These are phyloP conservation scores for Colletotrichum melonis DNA, from an alignment of 2,329 filamentous ascomycete genomes.

Conservation along the genomic window DNA sequence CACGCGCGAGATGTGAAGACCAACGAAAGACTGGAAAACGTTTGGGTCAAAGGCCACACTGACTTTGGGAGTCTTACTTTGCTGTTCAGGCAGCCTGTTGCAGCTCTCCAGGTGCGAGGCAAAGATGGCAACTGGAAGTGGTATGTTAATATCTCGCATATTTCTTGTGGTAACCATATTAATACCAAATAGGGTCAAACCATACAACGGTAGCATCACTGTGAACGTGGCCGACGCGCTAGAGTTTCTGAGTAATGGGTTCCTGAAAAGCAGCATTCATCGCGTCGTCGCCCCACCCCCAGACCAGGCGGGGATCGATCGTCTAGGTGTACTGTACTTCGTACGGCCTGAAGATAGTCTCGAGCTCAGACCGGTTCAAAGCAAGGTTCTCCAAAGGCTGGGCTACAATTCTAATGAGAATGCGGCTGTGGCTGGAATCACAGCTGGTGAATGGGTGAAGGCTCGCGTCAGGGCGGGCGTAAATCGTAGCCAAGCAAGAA, in stretches of 20 bases:
- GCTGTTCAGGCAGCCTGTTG: slow-evolving; percentile 68
- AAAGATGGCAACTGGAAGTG: slow-evolving; percentile 59
- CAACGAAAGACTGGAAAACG: slow-evolving; percentile 49
- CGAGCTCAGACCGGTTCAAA: slow-evolving; percentile 45
- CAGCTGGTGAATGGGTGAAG: slow-evolving; percentile 49
- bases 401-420: slow-evolving; percentile 41
- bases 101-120: slow-evolving; percentile 64
- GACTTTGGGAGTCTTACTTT: slow-evolving; percentile 67
- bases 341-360: slow-evolving; percentile 49
- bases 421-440: slow-evolving; percentile 45
- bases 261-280: slow-evolving; percentile 57
- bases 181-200: slow-evolving; percentile 45
- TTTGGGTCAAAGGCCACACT: slow-evolving; percentile 59
- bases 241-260: slow-evolving; percentile 58
- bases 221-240: slow-evolving; percentile 64
- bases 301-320: slow-evolving; percentile 56
- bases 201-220: slow-evolving; percentile 60
- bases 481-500: slow-evolving; percentile 38
- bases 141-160: slow-evolving; percentile 2
- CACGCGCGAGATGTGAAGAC: slow-evolving; percentile 57
- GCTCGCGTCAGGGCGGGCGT: slow-evolving; percentile 42
- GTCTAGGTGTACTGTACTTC: slow-evolving; percentile 60
- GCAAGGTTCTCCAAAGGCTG: slow-evolving; percentile 45
- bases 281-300: slow-evolving; percentile 55
- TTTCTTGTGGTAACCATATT: not conserved